Conservation (phyloP, 345 rosid species). For the Bruguiera parviflora region DNA sequence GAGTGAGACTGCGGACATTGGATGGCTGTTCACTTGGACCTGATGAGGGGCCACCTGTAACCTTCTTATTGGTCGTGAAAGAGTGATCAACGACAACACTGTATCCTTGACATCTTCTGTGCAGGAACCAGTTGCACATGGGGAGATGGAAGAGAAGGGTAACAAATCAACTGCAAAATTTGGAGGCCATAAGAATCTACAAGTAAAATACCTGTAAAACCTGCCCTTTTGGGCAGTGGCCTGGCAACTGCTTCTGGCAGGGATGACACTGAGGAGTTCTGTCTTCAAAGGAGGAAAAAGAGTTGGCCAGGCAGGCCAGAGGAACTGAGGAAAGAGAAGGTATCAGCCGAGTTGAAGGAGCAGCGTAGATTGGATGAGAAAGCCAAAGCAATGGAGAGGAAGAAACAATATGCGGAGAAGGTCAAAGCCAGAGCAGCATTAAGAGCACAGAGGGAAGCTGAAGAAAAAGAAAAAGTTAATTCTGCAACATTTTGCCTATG, state of each 20-base stretch:
- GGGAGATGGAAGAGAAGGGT: slow-evolving; percentile 35
- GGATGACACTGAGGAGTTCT: slow-evolving; percentile 38
- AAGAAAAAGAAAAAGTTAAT: slow-evolving; percentile 64
- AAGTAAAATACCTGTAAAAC: slow-evolving; percentile 37
- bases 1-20: slow-evolving; percentile 61
- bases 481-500: background rate
- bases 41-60: slow-evolving; percentile 57
- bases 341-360: slow-evolving; percentile 55
- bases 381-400: slow-evolving; percentile 75
- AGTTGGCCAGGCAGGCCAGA: slow-evolving; percentile 64
- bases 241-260: slow-evolving; percentile 31
- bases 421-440: slow-evolving; percentile 67
- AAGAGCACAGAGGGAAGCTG: slow-evolving; percentile 75
- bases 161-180: slow-evolving; percentile 30
- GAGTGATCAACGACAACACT: slow-evolving; percentile 34
- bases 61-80: slow-evolving; percentile 32
- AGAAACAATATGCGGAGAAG: slow-evolving; percentile 61
- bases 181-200: slow-evolving; percentile 43
- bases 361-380: slow-evolving; percentile 67
- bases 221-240: slow-evolving; percentile 28
- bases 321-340: slow-evolving; percentile 63
- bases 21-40: slow-evolving; percentile 91
- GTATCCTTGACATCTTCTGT: slow-evolving; percentile 21
- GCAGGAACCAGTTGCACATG: slow-evolving; percentile 23
- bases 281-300: slow-evolving; percentile 59